Evolutionary conservation across 768 basidiomycete species (phyloP), one percentile per base, ranked within the genome.

Genomic region (Suillus decipiens): DNA sequence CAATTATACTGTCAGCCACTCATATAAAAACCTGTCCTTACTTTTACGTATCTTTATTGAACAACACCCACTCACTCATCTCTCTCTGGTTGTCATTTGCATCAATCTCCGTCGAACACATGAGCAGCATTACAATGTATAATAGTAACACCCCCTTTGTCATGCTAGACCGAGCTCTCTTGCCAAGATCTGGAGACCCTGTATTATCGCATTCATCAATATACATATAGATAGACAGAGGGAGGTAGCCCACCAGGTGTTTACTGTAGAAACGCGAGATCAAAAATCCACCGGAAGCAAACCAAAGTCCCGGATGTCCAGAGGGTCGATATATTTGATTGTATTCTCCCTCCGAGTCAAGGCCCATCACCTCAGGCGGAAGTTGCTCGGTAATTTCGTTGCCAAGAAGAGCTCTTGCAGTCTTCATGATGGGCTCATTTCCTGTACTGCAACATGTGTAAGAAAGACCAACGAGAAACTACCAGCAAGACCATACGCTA

Each of bases 401-500:
- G 19, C 53, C 53, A 36, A 54, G 53, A 54, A 54, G 34, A n/a
- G 53, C 33, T 22, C 53, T 36, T 3, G 34, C 3, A 5, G 11
- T n/a, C 33, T 54, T 36, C 33, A 36, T 36, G 53, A 54, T 14
- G 5, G 51, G 19, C 34, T 53, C 51, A n/a, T 53, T 53, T n/a
- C 51, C 51, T 12, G 51, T 53, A n/a, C 53, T 54, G 33, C 33
- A n/a, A 11, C n/a, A 12, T 36, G 5, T 7, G 19, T 36, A 7
- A 34, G 53, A n/a, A 36, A 54, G 11, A 28, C 12, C n/a, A 14
- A 34, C 19, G 19, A n/a, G n/a, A n/a, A 36, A 36, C 6, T 6
- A 22, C 7, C 10, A 28, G 39, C 64, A 28, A 71, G 82, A 64
- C 82, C 83, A 24, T 82, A 84, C 1, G 81, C 80, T 62, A 79